These are phyloP conservation scores for Toxicodendron radicans DNA, from an alignment of 345 rosid genomes.

Conservation along the genomic window DNA sequence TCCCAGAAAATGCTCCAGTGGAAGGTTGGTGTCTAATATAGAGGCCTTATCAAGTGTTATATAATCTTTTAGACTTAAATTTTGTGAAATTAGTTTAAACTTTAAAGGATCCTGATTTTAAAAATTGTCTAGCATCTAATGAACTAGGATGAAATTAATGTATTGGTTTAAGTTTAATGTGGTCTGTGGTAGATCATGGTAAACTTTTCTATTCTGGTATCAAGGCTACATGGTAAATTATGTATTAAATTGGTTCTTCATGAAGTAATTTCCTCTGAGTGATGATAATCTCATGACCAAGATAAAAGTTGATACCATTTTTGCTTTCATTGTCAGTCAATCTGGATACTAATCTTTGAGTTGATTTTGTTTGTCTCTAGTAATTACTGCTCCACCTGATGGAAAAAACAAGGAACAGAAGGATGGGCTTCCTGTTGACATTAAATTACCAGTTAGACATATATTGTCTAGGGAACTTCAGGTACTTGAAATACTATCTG, in stretches of 20 bases:
- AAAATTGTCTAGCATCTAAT: background rate
- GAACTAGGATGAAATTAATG: background rate
- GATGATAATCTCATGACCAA: slow-evolving; percentile 9
- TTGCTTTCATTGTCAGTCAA: background rate
- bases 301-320: slow-evolving; percentile 8
- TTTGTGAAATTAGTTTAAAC: background rate
- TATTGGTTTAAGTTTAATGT: background rate
- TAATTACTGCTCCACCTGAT: slow-evolving; percentile 68
- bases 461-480: slow-evolving; percentile 88
- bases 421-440: slow-evolving; percentile 73
- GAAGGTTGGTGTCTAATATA: slow-evolving; percentile 56
- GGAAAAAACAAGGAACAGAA: slow-evolving; percentile 55
- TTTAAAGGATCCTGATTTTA: background rate
- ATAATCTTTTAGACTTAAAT: slow-evolving; percentile 1
- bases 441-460: slow-evolving; percentile 89
- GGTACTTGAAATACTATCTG: slow-evolving; percentile 39
- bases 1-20: slow-evolving; percentile 92
- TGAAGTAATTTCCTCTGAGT: background rate
- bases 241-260: background rate
- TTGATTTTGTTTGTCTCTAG: slow-evolving; percentile 40
- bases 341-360: slow-evolving; percentile 22
- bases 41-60: slow-evolving; percentile 16
- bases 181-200: background rate
- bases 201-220: background rate
- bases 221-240: background rate